Percentiles rank a stretch among this genome's conserved stretches.
Evolutionary conservation across 148 eudicot genomes (phyloP).

Genomic region (Fagopyrum tataricum): DNA sequence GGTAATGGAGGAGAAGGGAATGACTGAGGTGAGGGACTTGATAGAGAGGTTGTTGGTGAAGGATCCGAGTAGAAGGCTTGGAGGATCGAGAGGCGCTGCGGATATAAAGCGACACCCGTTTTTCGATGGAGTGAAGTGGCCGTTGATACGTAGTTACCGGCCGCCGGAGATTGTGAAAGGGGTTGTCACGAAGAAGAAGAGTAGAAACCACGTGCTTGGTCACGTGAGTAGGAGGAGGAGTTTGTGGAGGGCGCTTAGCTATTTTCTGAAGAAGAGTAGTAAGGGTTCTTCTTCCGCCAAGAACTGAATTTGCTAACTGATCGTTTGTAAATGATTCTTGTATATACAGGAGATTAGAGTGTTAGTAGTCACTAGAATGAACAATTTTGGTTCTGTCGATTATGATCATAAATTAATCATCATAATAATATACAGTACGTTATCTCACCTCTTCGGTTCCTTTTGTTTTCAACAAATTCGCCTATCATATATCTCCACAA

Average conservation of each 20-base stretch:
- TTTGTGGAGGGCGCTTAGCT: constrained; percentile 44
- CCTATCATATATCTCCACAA: neutral
- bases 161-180: constrained; percentile 58
- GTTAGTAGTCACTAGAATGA: neutral
- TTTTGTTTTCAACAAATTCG: neutral
- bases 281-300: constrained; percentile 23
- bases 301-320: neutral
- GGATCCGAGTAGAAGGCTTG: constrained; percentile 57
- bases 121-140: constrained; percentile 67
- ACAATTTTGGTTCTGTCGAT: neutral
- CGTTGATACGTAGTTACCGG: constrained; percentile 56
- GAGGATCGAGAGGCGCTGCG: constrained; percentile 57
- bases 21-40: constrained; percentile 43
- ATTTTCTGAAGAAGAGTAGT: constrained; percentile 26
- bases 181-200: constrained; percentile 32
- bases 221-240: constrained; percentile 28
- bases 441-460: neutral
- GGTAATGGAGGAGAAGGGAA: constrained; percentile 18
- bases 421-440: neutral
- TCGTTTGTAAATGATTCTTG: constrained; percentile 5
- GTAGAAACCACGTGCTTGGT: constrained; percentile 35
- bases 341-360: neutral
- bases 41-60: constrained; percentile 45
- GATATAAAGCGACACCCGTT: constrained; percentile 73
- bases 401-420: neutral